Evolutionary conservation across 331 rosid genomes (phyloP).

Genomic region (Phaseolus coccineus): DNA sequence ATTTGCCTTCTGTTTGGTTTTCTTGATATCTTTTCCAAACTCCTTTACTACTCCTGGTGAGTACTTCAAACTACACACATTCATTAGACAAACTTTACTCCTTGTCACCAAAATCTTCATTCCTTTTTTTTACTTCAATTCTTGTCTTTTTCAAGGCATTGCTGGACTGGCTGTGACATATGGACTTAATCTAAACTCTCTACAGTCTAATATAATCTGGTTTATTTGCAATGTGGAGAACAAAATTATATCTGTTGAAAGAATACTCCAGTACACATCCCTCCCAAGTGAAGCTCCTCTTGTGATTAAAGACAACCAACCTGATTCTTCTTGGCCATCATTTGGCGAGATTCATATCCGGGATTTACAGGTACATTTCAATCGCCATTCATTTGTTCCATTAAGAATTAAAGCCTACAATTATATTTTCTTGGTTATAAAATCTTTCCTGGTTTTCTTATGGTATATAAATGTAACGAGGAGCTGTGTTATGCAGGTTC

Average conservation of each 20-base stretch:
- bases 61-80: not conserved
- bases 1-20: not conserved
- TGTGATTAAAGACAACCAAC: slow-evolving; percentile 57
- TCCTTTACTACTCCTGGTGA: not conserved
- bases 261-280: slow-evolving; percentile 6
- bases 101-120: not conserved
- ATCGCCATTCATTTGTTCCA: not conserved
- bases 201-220: not conserved
- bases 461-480: not conserved
- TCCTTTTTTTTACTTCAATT: not conserved
- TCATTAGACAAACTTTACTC: not conserved
- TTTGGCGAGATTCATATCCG: slow-evolving; percentile 60
- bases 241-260: slow-evolving; percentile 41
- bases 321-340: slow-evolving; percentile 60
- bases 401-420: not conserved
- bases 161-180: slow-evolving; percentile 29
- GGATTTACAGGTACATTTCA: slow-evolving; percentile 56
- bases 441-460: not conserved
- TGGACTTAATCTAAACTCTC: not conserved
- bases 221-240: slow-evolving; percentile 7
- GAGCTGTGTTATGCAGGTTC: slow-evolving; percentile 56
- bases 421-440: not conserved
- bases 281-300: slow-evolving; percentile 71
- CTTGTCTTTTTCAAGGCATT: slow-evolving; percentile 9
- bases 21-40: slow-evolving; percentile 11